phyloP scores from a whole-genome alignment of 2,329 filamentous ascomycete genomes.

The Aureobasidium sp. region DNA sequence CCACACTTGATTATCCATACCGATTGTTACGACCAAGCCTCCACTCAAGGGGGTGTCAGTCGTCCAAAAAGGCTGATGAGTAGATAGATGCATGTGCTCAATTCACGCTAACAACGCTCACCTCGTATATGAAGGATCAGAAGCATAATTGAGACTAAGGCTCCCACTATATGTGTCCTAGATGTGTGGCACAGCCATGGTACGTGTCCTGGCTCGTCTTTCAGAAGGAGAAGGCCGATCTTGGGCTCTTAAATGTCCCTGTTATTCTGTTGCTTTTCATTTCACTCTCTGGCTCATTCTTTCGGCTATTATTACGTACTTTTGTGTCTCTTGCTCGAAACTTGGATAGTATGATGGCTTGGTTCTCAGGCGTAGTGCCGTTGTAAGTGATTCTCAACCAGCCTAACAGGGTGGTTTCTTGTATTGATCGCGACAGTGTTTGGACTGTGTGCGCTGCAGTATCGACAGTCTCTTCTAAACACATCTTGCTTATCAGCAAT shows the following conservation, averaged over 20 bases:
- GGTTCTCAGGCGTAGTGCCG: neutral
- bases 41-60: neutral
- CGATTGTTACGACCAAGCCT: neutral
- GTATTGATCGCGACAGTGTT: neutral
- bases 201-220: neutral
- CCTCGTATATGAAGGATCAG: neutral
- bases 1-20: neutral
- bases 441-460: neutral
- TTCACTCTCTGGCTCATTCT: neutral
- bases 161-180: neutral
- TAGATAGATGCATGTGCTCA: neutral
- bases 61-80: neutral
- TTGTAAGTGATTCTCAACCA: neutral
- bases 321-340: neutral
- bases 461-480: neutral
- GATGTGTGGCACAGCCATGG: neutral
- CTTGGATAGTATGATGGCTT: neutral
- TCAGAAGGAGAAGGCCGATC: neutral
- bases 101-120: neutral
- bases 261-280: neutral
- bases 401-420: neutral
- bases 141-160: neutral
- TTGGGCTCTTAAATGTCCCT: neutral
- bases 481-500: neutral
- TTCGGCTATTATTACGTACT: neutral